phyloP scores from a whole-genome alignment of 176 grass and related monocot species.

The Zizania latifolia region DNA sequence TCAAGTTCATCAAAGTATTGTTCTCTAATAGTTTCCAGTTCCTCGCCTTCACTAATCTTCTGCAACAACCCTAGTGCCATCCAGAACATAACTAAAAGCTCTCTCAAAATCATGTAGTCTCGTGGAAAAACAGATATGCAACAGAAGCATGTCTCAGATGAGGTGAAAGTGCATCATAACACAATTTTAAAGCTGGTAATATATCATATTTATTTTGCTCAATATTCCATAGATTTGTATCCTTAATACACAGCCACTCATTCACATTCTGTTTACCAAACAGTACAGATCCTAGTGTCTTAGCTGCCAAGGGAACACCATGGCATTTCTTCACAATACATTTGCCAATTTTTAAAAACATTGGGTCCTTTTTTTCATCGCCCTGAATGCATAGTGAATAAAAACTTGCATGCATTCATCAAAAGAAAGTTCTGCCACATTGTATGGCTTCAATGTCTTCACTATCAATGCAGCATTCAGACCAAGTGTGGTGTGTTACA shows the following conservation, averaged over 20 bases:
- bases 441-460: too few species aligned
- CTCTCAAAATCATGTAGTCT: not conserved
- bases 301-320: not conserved
- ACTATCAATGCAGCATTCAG: too few species aligned
- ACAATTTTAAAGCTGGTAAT: not conserved
- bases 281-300: not conserved
- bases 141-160: not conserved
- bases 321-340: not conserved
- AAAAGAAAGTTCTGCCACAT: too few species aligned
- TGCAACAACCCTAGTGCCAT: not conserved
- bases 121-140: not conserved
- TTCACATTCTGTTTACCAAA: not conserved
- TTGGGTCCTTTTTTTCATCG: too few species aligned
- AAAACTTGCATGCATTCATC: too few species aligned
- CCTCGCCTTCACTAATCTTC: too few species aligned
- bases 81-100: not conserved
- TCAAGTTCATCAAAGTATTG: not conserved
- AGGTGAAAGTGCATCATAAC: constrained; percentile 5
- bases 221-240: not conserved
- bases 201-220: not conserved
- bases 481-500: too few species aligned
- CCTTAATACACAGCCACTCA: not conserved
- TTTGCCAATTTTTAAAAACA: too few species aligned
- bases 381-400: too few species aligned
- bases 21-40: not conserved